Evolutionary conservation across 1,284 basidiomycete genomes (phyloP), one percentile per base, ranked within the genome.

Genomic region (Moniliella sp.): DNA sequence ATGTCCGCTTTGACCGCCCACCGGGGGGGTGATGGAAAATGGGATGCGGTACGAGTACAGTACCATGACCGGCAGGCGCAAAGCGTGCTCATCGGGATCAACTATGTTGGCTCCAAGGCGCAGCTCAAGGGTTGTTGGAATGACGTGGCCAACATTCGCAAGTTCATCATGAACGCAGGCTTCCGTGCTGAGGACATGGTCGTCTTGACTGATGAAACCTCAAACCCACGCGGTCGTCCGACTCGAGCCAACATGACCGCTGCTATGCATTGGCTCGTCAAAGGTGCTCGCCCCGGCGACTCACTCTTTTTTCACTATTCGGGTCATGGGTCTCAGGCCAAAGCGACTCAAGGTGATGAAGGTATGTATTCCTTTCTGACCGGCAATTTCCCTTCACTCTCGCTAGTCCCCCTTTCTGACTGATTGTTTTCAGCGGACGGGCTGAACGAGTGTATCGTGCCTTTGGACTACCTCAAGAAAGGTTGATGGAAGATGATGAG

Each of bases 141-240:
- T 39, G 57, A 60, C 32, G 56, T 51, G 5, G 36, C 50, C 25
- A 60, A 60, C 37, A 45, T 60, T 31, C 40, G 49, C 30, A 34
- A 41, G n/a, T 60, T 59, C 44, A 38, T 60, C 28, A 34, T 43
- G n/a, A 45, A 45, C n/a, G 42, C 31, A 5, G 54, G 55, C 14
- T 58, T 57, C 45, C 42, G 47, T 33, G 40, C 43, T 15, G 52
- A 60, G 23, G 57, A 60, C 36, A 60, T 60, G 53, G 57, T 60
- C 18, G 38, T 60, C 11, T 36, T 60, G 8, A 57, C 54, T n/a
- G 57, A 60, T 27, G n/a, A n/a, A n/a, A 18, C 17, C 15, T 30
- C 37, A 10, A 46, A 60, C 31, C 32, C 41, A 17, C 45, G 51
- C 28, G 53, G 51, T 26, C 46, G 52, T 16, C 57, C 57, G 2